Evolutionary conservation across 2,329 filamentous ascomycete genomes (phyloP).

Genomic region (Hypomyces rosellus): DNA sequence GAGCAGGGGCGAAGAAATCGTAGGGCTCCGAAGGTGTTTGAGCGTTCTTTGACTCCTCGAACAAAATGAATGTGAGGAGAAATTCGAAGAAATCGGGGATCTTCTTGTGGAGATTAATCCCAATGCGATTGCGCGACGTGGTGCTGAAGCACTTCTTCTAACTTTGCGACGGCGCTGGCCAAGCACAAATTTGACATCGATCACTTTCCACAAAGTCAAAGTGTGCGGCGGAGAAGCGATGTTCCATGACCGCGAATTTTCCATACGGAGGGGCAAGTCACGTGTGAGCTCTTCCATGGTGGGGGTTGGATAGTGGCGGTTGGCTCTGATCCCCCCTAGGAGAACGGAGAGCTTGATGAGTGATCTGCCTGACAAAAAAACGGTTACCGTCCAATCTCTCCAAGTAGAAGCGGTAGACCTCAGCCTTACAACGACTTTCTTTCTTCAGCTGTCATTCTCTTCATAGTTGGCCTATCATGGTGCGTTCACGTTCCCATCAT

Average conservation of each 20-base stretch:
- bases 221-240: constrained; percentile 36
- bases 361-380: constrained; percentile 13
- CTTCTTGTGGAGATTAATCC: not conserved
- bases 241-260: constrained; percentile 27
- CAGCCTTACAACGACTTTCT: not conserved
- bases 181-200: constrained; percentile 32
- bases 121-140: too few species aligned
- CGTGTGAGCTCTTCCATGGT: constrained; percentile 22
- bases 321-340: not conserved
- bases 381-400: constrained; percentile 17
- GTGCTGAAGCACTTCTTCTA: too few species aligned
- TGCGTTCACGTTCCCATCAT: constrained; percentile 11
- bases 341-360: not conserved
- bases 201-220: constrained; percentile 29
- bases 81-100: not conserved
- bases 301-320: not conserved
- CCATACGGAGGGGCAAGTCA: constrained; percentile 35
- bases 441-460: not conserved
- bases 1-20: constrained; percentile 11
- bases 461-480: constrained; percentile 18
- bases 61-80: constrained; percentile 3
- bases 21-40: constrained; percentile 11
- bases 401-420: not conserved
- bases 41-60: not conserved
- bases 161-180: constrained; percentile 3